Percentiles rank a stretch among this genome's conserved stretches.
Evolutionary conservation across 306 rosid species (phyloP).

Genomic region (Bauhinia variegata): DNA sequence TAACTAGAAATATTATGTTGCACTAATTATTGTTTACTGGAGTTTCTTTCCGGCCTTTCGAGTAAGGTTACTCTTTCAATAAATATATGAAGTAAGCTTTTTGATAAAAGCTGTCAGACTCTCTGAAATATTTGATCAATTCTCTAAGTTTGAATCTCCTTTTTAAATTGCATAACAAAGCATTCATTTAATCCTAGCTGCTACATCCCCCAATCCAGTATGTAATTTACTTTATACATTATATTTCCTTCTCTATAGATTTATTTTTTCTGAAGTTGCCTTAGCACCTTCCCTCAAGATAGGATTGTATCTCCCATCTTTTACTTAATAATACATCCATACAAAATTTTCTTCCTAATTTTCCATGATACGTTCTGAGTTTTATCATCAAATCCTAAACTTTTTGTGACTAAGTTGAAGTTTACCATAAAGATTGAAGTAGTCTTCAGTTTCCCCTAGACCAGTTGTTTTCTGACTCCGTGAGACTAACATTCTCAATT

Average conservation of each 20-base stretch:
- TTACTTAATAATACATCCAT: constrained; percentile 1
- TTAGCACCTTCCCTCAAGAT: background rate
- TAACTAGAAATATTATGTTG: background rate
- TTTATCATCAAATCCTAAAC: too few species aligned
- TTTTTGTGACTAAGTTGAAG: too few species aligned
- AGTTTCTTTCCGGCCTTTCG: too few species aligned
- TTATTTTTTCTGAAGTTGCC: constrained; percentile 20
- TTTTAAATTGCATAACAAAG: background rate
- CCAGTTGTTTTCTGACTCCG: constrained; percentile 14
- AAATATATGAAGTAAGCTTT: too few species aligned
- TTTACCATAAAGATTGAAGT: constrained; percentile 1
- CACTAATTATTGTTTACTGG: background rate
- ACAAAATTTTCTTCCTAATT: constrained; percentile 19
- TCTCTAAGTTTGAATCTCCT: too few species aligned
- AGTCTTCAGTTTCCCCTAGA: constrained; percentile 2
- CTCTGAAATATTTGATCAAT: too few species aligned
- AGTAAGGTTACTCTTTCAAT: too few species aligned
- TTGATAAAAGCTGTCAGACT: too few species aligned
- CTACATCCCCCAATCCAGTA: too few species aligned
- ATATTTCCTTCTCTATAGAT: too few species aligned
- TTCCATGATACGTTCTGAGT: constrained; percentile 7
- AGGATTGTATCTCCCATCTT: background rate
- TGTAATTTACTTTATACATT: background rate
- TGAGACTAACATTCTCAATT: constrained; percentile 19
- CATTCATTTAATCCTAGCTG: too few species aligned